Evolutionary conservation across 208 protist species (phyloP).

Genomic region (Leishmania martiniquensis): DNA sequence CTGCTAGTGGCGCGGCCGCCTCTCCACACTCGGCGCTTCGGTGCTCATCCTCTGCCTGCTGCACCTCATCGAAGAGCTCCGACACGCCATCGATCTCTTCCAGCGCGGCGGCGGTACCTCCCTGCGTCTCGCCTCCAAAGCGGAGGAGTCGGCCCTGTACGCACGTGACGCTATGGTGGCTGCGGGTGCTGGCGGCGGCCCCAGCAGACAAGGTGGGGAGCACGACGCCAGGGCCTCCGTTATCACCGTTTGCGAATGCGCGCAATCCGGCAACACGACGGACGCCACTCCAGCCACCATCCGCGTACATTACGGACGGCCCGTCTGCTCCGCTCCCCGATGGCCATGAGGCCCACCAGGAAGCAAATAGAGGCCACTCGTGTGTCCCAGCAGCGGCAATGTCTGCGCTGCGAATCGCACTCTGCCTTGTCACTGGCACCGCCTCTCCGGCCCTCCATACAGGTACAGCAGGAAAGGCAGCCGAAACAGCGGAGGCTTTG

Average conservation of each 20-base stretch:
- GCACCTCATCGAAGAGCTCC: slow-evolving; percentile 1
- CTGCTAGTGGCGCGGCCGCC: background rate
- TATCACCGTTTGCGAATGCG: slow-evolving; percentile 22
- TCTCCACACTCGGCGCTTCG: background rate
- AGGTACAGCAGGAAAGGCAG: background rate
- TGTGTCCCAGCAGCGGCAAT: background rate
- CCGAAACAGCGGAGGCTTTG: background rate
- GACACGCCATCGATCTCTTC: slow-evolving; percentile 25
- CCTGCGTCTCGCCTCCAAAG: slow-evolving; percentile 62
- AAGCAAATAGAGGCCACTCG: slow-evolving; percentile 27
- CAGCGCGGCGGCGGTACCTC: slow-evolving; percentile 42
- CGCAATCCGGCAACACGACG: slow-evolving; percentile 36
- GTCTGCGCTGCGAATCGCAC: background rate
- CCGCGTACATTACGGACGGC: slow-evolving; percentile 35
- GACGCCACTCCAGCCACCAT: slow-evolving; percentile 64
- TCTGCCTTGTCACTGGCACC: no score
- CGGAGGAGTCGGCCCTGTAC: slow-evolving; percentile 44
- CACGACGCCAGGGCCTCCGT: background rate
- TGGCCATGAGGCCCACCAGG: slow-evolving; percentile 30
- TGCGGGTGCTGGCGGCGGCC: slow-evolving; percentile 19
- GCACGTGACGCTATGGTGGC: slow-evolving; percentile 46
- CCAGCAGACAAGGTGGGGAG: background rate
- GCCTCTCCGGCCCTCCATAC: slow-evolving; percentile 7
- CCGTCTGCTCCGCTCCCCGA: slow-evolving; percentile 9
- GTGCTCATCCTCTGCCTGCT: background rate